Base-by-base conservation (phyloP, 306 rosid genomes). In the Boehmeria nivea region DNA sequence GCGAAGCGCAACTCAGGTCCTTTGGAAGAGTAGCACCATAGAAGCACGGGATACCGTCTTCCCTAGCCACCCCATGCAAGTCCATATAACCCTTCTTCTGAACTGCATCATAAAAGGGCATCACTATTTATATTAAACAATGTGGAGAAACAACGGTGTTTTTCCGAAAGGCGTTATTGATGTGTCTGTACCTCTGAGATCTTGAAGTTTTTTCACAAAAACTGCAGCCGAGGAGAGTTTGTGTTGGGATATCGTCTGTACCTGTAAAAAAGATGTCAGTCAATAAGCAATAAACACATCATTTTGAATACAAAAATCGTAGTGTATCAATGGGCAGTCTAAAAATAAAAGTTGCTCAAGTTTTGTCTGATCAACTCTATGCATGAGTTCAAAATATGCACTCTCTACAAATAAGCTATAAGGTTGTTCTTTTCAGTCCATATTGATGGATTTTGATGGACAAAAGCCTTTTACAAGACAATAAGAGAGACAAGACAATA, bases 41-140 rank as follows among this genome's bases (percentile, higher is more conserved):
- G 48, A 64, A 58, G 67, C 76, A 75, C 36, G 78, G 13, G 4
- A 8, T 22, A 49, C 50, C 66, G 38, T 78, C 86, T 63, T 83
- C 86, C 76, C 45, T 81, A 3, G 26, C 54, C 67, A 17, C 62
- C 15, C 81, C 97, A 43, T 72, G 86, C 20, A 83, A 68, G 50
- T 83, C 97, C 54, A 60, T 17, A 66, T 76, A 77, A 25, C 89
- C 95, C 70, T 86, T 89, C 69, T 86, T 86, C 49, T 77, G 89
- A 81, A 67, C 97, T 83, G 85, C 54, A 40, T n/a, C 0, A 14
- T 4, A 1, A 14, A 40, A 14, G 8, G n/a, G 10, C 6, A 40
- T 40, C 15, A 33, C 38, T 33, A 33, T n/a, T n/a, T n/a, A n/a
- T n/a, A n/a, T n/a, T n/a, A n/a, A n/a, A n/a, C n/a, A 10, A 31